phyloP scores from a whole-genome alignment of 2,329 filamentous ascomycete species.

The Aspergillus proliferans region DNA sequence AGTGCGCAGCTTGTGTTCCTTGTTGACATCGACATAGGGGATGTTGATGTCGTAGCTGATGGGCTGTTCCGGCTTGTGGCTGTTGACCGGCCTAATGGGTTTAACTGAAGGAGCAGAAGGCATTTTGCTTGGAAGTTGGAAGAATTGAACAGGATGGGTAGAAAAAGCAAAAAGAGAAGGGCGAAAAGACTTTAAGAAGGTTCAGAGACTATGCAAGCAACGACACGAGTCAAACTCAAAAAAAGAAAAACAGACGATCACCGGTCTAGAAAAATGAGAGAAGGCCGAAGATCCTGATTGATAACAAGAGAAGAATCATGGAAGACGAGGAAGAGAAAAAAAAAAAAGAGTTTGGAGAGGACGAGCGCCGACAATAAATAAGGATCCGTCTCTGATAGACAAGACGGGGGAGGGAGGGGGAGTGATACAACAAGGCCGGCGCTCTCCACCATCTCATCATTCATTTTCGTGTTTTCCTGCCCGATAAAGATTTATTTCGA shows the following conservation, averaged over 20 bases:
- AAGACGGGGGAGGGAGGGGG: neutral
- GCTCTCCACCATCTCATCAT: slow-evolving; percentile 3
- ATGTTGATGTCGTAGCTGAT: slow-evolving; percentile 46
- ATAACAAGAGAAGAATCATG: slow-evolving; percentile 1
- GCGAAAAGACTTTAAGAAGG: neutral
- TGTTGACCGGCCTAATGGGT: slow-evolving; percentile 19
- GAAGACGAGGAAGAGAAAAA: neutral
- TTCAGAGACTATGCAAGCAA: neutral
- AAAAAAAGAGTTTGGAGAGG: slow-evolving; percentile 2
- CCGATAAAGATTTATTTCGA: slow-evolving; percentile 1
- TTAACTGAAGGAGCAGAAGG: slow-evolving; percentile 25
- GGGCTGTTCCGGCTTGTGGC: slow-evolving; percentile 24
- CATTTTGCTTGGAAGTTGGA: slow-evolving; percentile 11
- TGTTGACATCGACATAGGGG: slow-evolving; percentile 41
- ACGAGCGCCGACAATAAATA: slow-evolving; percentile 6
- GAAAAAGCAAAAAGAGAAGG: neutral
- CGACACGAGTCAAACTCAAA: neutral
- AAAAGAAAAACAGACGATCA: neutral
- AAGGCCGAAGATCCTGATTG: neutral
- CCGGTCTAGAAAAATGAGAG: neutral
- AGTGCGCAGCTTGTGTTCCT: slow-evolving; percentile 30
- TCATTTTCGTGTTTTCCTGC: neutral
- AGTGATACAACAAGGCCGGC: neutral
- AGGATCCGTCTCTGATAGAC: slow-evolving; percentile 7
- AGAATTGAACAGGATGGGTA: neutral